phyloP scores from a whole-genome alignment of 2,329 filamentous ascomycete species.

The Aureobasidium vineae region DNA sequence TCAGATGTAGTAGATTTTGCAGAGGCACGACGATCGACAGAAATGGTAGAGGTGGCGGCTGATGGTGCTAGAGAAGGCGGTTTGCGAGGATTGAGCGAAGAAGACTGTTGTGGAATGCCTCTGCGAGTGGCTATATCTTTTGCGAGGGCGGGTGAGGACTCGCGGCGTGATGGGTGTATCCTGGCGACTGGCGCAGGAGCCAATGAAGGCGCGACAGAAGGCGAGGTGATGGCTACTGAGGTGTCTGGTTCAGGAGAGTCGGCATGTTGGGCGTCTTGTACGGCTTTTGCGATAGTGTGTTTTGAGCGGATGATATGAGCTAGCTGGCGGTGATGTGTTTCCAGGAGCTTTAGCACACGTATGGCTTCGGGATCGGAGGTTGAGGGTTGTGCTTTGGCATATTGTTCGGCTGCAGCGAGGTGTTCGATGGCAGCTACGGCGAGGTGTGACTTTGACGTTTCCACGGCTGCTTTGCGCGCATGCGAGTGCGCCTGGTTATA shows the following conservation, averaged over 20 bases:
- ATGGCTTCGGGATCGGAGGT: conserved; percentile 69
- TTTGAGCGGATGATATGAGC: conserved; percentile 77
- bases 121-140: conserved; percentile 42
- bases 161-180: conserved; percentile 30
- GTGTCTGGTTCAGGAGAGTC: background rate
- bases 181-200: background rate
- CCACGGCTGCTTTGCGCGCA: conserved; percentile 76
- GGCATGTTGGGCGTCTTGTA: conserved; percentile 40
- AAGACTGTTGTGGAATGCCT: conserved; percentile 37
- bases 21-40: conserved; percentile 23
- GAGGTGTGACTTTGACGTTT: conserved; percentile 66
- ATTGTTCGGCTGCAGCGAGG: conserved; percentile 82
- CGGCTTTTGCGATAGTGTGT: conserved; percentile 45
- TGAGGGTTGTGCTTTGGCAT: conserved; percentile 73
- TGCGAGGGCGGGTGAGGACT: conserved; percentile 40
- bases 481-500: conserved; percentile 74
- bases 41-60: background rate
- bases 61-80: background rate
- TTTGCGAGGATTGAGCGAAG: conserved; percentile 26
- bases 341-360: conserved; percentile 78
- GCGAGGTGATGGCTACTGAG: background rate
- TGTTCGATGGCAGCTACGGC: conserved; percentile 85
- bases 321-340: conserved; percentile 81
- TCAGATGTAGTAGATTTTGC: conserved; percentile 33
- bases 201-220: background rate